Evolutionary conservation across 2,329 filamentous ascomycete species (phyloP).

Genomic region (Apiospora arundinis): DNA sequence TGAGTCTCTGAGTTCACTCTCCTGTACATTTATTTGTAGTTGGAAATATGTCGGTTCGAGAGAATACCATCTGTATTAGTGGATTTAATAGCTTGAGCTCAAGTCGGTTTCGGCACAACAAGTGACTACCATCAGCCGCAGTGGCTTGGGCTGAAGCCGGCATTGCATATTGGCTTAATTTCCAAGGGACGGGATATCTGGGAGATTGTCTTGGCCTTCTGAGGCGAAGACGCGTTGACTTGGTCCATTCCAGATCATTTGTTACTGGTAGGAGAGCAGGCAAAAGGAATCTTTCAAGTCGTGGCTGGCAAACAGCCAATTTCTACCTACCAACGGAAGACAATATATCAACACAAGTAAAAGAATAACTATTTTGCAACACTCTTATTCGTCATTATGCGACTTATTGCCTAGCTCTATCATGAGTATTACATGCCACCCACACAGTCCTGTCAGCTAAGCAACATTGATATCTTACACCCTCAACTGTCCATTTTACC

Average conservation of each 20-base stretch:
- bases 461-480: not conserved
- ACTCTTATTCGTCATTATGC: not conserved
- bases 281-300: too few relatives aligned
- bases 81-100: not conserved
- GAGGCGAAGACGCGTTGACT: too few relatives aligned
- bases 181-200: not conserved
- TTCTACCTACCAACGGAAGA: too few relatives aligned
- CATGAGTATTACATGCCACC: not conserved
- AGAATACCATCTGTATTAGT: not conserved
- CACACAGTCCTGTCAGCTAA: not conserved
- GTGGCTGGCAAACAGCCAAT: too few relatives aligned
- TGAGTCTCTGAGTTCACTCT: not conserved
- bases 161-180: not conserved
- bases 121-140: not conserved
- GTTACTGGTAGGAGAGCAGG: too few relatives aligned
- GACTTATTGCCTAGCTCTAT: not conserved
- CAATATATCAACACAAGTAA: slow-evolving; percentile 1
- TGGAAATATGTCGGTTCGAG: not conserved
- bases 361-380: not conserved
- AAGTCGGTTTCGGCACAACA: not conserved
- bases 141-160: not conserved
- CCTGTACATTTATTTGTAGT: not conserved
- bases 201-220: too few relatives aligned
- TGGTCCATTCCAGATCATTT: too few relatives aligned
- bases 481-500: not conserved